phyloP scores from a whole-genome alignment of 2,329 filamentous ascomycete genomes.

The Neofusicoccum umdonicola region DNA sequence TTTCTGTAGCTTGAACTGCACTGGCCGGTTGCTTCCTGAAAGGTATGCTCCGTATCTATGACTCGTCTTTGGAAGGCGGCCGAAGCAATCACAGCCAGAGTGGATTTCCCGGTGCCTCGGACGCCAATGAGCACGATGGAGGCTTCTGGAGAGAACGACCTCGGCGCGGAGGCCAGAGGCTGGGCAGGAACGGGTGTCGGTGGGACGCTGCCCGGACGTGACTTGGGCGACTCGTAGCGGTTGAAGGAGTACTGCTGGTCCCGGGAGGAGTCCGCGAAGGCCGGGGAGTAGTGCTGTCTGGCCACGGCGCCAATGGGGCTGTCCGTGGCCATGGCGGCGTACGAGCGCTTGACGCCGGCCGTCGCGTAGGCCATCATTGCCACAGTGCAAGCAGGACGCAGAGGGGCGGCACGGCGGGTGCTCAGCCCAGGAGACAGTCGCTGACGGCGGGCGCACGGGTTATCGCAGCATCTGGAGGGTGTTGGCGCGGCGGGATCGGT shows the following conservation, averaged over 20 bases:
- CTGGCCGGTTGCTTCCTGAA: constrained; percentile 62
- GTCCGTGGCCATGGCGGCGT: constrained; percentile 8
- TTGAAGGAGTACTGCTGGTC: not conserved
- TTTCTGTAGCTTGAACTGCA: constrained; percentile 64
- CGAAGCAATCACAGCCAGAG: constrained; percentile 71
- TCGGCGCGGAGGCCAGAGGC: constrained; percentile 23
- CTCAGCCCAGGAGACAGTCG: not conserved
- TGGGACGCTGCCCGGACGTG: not conserved
- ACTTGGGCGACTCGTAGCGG: not conserved
- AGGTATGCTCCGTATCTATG: constrained; percentile 67
- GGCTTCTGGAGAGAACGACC: constrained; percentile 57
- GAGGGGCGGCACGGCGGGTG: not conserved
- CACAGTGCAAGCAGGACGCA: not conserved
- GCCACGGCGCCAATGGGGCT: not conserved
- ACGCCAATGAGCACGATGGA: constrained; percentile 73
- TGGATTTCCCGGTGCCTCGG: constrained; percentile 72
- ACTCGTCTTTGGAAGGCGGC: constrained; percentile 67
- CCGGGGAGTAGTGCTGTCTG: not conserved
- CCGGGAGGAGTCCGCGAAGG: not conserved
- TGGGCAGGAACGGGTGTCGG: not conserved
- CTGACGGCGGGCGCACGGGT: not conserved
- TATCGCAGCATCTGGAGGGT: not conserved
- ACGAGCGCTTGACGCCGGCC: constrained; percentile 26
- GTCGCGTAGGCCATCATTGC: constrained; percentile 28
- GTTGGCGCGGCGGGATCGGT: not conserved